Conservation (phyloP, 2,329 filamentous ascomycete species). For the Xylariales sp. region DNA sequence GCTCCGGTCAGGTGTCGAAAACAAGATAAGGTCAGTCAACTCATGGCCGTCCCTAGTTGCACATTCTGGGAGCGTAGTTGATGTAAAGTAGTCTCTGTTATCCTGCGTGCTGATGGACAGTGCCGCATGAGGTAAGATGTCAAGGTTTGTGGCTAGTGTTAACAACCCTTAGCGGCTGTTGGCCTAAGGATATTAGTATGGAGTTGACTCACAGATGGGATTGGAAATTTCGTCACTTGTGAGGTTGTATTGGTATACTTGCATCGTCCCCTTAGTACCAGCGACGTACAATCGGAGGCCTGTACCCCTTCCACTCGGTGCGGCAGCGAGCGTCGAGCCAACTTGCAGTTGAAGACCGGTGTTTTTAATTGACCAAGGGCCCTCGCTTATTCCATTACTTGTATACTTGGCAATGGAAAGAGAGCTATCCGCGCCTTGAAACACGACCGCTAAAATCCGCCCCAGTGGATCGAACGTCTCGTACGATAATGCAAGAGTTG, state of each 20-base stretch:
- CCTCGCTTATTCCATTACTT: not conserved
- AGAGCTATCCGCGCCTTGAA: not conserved
- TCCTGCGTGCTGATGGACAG: slow-evolving; percentile 4
- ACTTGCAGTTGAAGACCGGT: not conserved
- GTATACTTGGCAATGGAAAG: not conserved
- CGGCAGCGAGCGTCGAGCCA: slow-evolving; percentile 4
- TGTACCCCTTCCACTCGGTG: not conserved
- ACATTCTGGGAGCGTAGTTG: not conserved
- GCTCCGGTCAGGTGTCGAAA: not conserved
- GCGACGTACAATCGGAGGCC: not conserved
- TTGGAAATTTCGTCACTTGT: not conserved
- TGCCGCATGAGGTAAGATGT: not conserved
- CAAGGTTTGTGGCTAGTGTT: not conserved
- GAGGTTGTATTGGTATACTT: slow-evolving; percentile 1
- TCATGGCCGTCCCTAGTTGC: not conserved
- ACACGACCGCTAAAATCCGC: not conserved
- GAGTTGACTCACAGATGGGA: not conserved
- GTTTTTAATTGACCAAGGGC: not conserved
- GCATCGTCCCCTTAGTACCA: not conserved
- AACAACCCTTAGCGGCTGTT: not conserved
- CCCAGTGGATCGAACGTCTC: not conserved
- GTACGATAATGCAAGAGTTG: slow-evolving; percentile 3
- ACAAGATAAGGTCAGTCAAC: slow-evolving; percentile 10
- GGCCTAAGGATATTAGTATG: too few species aligned
- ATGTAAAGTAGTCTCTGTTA: slow-evolving; percentile 8